Evolutionary conservation across 1,139 yeast genomes (phyloP).

Genomic region (Zygotorulaspora mrakii): DNA sequence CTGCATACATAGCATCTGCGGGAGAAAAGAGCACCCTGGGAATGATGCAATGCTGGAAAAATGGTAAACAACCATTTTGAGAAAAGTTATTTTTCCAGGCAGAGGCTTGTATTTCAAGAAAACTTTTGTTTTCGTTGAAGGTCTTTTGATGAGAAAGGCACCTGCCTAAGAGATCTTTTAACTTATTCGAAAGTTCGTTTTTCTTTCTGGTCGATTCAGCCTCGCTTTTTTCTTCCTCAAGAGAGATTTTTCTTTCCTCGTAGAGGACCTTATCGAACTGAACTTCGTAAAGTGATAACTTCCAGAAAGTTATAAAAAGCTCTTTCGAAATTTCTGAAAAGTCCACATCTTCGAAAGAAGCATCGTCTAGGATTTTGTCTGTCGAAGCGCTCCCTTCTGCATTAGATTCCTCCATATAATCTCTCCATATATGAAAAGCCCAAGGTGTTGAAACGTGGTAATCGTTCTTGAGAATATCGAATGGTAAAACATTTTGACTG

Average conservation of each 20-base stretch:
- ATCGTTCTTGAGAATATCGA: slow-evolving; percentile 45
- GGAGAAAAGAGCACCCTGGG: slow-evolving; percentile 68
- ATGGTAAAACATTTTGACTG: slow-evolving; percentile 41
- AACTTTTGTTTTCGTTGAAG: slow-evolving; percentile 33
- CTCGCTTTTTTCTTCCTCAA: slow-evolving; percentile 38
- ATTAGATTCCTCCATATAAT: slow-evolving; percentile 26
- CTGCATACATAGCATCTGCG: slow-evolving; percentile 26
- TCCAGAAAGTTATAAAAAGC: slow-evolving; percentile 70
- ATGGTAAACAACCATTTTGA: slow-evolving; percentile 33
- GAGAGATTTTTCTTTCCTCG: slow-evolving; percentile 43
- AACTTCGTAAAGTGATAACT: slow-evolving; percentile 68
- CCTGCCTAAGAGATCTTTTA: slow-evolving; percentile 33
- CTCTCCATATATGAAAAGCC: slow-evolving; percentile 81
- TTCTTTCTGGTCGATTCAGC: slow-evolving; percentile 21
- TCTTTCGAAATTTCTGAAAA: slow-evolving; percentile 43
- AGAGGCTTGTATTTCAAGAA: slow-evolving; percentile 36
- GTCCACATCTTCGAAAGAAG: slow-evolving; percentile 33
- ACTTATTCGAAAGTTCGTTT: slow-evolving; percentile 21
- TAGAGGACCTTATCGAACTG: slow-evolving; percentile 54
- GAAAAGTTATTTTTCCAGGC: slow-evolving; percentile 22
- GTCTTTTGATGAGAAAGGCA: slow-evolving; percentile 35
- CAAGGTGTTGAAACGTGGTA: slow-evolving; percentile 59
- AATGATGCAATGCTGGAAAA: slow-evolving; percentile 63
- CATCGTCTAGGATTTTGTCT: slow-evolving; percentile 20
- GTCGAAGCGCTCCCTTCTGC: slow-evolving; percentile 24